phyloP scores from a whole-genome alignment of 2,329 filamentous ascomycete genomes.

The Microdochium trichocladiopsis region DNA sequence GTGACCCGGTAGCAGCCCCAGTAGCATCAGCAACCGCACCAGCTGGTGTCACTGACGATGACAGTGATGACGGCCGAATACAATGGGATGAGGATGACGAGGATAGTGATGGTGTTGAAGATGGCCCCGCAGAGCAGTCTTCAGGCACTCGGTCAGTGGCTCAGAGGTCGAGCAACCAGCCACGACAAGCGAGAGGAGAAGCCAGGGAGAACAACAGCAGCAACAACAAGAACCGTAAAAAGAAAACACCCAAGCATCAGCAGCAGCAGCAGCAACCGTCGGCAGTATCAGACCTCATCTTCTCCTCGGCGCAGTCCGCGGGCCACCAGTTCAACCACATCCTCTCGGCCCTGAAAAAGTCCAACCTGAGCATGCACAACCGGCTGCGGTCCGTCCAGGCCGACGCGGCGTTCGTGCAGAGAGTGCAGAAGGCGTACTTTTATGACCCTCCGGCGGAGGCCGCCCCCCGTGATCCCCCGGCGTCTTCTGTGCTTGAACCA shows the following conservation, averaged over 20 bases:
- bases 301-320: conserved; percentile 35
- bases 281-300: conserved; percentile 36
- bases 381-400: conserved; percentile 70
- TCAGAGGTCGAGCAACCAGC: no score
- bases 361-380: conserved; percentile 73
- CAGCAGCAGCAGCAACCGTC: neutral
- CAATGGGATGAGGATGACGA: neutral
- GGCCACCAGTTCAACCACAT: conserved; percentile 62
- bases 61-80: neutral
- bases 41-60: no score
- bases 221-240: no score
- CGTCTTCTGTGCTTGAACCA: no score
- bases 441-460: neutral
- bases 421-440: conserved; percentile 45
- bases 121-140: neutral
- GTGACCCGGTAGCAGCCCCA: no score
- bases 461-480: no score
- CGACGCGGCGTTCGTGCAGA: conserved; percentile 68
- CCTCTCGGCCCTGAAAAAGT: conserved; percentile 66
- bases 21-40: no score
- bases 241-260: neutral
- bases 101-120: neutral
- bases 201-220: no score
- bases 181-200: no score
- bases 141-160: no score